phyloP scores from a whole-genome alignment of 202 grass and related monocot species.

The Saccharum hybrid region DNA sequence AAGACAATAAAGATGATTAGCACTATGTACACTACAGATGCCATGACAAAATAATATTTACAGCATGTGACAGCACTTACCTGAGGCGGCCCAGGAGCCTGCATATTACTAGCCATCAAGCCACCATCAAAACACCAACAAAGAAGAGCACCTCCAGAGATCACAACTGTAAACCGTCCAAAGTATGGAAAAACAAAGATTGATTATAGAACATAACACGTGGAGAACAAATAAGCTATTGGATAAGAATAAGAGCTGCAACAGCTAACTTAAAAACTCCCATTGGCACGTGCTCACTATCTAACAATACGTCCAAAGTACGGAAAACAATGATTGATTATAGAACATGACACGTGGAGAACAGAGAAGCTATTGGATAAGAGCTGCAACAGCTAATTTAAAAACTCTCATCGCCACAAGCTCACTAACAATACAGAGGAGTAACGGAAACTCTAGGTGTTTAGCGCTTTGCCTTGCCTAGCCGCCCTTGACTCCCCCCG shows the following conservation, averaged over 20 bases:
- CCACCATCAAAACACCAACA: constrained; percentile 46
- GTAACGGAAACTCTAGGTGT: neutral
- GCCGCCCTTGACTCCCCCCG: neutral
- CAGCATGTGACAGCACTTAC: constrained; percentile 41
- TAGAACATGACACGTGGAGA: constrained; percentile 13
- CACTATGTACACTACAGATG: constrained; percentile 6
- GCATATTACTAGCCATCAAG: constrained; percentile 81
- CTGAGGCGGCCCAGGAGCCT: constrained; percentile 69
- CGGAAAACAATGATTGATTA: neutral
- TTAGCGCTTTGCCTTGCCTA: neutral
- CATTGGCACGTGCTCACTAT: neutral
- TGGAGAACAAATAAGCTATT: neutral
- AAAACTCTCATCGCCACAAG: neutral
- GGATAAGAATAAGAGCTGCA: constrained; percentile 19
- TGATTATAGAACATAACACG: constrained; percentile 11
- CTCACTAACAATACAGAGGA: neutral
- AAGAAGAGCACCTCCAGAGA: neutral
- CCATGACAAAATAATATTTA: constrained; percentile 31
- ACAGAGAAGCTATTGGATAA: neutral
- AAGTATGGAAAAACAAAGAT: constrained; percentile 13
- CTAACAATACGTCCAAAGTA: neutral
- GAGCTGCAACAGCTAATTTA: constrained; percentile 10
- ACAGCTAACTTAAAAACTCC: neutral
- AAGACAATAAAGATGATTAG: constrained; percentile 41
- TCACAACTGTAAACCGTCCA: no score